Base-by-base conservation (phyloP, 495 filamentous ascomycete species). In the Extremus antarcticus region DNA sequence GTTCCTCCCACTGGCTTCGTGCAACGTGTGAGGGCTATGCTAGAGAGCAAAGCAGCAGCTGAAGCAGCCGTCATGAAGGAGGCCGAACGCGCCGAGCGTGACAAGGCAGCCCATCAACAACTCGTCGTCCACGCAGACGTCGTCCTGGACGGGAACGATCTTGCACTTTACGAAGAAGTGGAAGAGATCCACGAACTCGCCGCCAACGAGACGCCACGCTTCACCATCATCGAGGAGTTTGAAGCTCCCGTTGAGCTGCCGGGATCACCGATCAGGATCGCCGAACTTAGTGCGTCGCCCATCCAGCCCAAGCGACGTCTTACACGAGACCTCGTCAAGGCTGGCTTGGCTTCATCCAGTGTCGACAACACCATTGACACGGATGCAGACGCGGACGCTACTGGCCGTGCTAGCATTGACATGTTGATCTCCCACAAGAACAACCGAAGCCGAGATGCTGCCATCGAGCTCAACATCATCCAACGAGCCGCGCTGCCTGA, bases 241-340 rank as follows among this genome's bases (percentile, higher is more conserved):
- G 59, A 66, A 19, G 56, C 63, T 50, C 59, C 59, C 7, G 64
- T 54, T 20, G 68, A 65, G 53, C 56, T 63, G 23, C 64, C 65
- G 7, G 58, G 51, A 19, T 61, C 59, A 19, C 66, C 62, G 2
- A 58, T 59, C 15, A 52, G 50, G 47, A 20, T 63, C 2, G 55
- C 55, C 20, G 62, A 66, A 48, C 62, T 64, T 43, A 50, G 58
- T 38, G 56, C 50, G 8, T 57, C 59, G 39, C 66, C 63, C 13
- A 55, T 63, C 13, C 38, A 43, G 39, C 21, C 46, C 7, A 56
- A 59, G 8, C 56, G 59, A 23, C 59, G 67, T 4, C 58, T 71
- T 16, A 69, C 67, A 13, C 43, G 67, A 47, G 66, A 68, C 20
- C 23, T 69, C 51, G 54, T 71, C 9, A 60, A 64, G 22, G 64